Percentiles rank a stretch among this genome's conserved stretches.
phyloP scores from a whole-genome alignment of 2,329 filamentous ascomycete species.

The Fusarium nematophilum region DNA sequence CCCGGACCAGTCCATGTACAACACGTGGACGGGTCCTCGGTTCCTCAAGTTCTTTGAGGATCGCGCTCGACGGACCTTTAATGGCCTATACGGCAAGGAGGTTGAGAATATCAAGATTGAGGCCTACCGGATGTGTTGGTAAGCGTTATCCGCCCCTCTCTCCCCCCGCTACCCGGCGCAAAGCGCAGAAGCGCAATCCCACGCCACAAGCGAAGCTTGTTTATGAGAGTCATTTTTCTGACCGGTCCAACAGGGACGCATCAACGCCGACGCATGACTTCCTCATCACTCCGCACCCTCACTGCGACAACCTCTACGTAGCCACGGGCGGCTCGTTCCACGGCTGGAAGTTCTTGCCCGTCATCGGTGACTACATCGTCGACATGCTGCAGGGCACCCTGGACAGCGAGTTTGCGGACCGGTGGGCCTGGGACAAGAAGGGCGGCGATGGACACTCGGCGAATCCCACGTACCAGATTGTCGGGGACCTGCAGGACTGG shows the following conservation, averaged over 20 bases:
- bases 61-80: constrained; percentile 52
- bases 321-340: constrained; percentile 74
- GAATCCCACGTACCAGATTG: constrained; percentile 56
- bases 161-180: background rate
- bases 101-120: constrained; percentile 54
- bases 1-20: constrained; percentile 56
- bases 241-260: constrained; percentile 62
- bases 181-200: constrained; percentile 14
- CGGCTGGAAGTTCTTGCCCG: constrained; percentile 73
- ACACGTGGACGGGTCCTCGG: constrained; percentile 53
- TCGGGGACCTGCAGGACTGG: constrained; percentile 55
- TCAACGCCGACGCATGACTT: constrained; percentile 72
- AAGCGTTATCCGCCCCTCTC: constrained; percentile 28
- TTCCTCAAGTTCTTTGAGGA: constrained; percentile 58
- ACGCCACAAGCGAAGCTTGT: background rate
- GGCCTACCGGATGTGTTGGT: constrained; percentile 60
- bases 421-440: constrained; percentile 61
- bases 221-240: constrained; percentile 8
- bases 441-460: constrained; percentile 54
- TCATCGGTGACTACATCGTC: constrained; percentile 69
- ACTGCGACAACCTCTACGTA: constrained; percentile 65
- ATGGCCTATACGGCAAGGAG: constrained; percentile 56
- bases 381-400: constrained; percentile 59
- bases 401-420: constrained; percentile 50
- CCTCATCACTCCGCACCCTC: constrained; percentile 64